Base-by-base conservation (phyloP, 306 rosid species). In the Carpinus viminea region DNA sequence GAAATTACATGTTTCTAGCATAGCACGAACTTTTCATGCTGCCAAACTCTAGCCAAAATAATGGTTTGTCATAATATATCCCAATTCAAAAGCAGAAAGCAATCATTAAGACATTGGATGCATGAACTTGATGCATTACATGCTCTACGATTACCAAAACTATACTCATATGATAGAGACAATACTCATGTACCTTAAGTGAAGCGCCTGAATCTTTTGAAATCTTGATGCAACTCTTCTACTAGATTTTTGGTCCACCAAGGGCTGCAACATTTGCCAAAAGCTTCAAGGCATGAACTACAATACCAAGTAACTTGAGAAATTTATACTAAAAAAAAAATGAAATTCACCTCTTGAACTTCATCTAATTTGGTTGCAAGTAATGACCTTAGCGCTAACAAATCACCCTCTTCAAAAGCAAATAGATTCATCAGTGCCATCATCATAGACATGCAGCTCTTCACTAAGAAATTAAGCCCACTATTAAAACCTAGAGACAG, bases 401-500 rank as follows among this genome's bases (percentile, higher is more conserved):
- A 57, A 68, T 85, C 85, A 61, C 95, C 97, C 79, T 90, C 97
- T 87, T 92, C 95, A 73, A 87, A 89, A 78, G 87, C 73, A 76
- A 83, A 85, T 55, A 94, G 87, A 85, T 60, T 71, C 85, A 91
- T 74, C 78, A 89, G 51, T 48, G 89, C 82, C 85, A 85, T 87
- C 56, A 91, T 78, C 79, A 79, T 73, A 41, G 86, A 86, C 81
- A 91, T 77, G 77, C 91, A 91, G 56, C 90, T 91, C 81, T 91
- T 90, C 54, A 92, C 98, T 72, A 94, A 80, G 84, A 91, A 86
- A 72, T 88, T 89, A 76, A 86, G 75, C 70, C 91, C 97, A 61
- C 82, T 78, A 68, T 82, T 80, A 80, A 91, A 86, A 75, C 93
- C 71, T 45, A 85, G 70, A 51, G 93, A 87, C 56, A 92, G 86